phyloP scores from a whole-genome alignment of 2,329 filamentous ascomycete species.

The Phoma sp. region DNA sequence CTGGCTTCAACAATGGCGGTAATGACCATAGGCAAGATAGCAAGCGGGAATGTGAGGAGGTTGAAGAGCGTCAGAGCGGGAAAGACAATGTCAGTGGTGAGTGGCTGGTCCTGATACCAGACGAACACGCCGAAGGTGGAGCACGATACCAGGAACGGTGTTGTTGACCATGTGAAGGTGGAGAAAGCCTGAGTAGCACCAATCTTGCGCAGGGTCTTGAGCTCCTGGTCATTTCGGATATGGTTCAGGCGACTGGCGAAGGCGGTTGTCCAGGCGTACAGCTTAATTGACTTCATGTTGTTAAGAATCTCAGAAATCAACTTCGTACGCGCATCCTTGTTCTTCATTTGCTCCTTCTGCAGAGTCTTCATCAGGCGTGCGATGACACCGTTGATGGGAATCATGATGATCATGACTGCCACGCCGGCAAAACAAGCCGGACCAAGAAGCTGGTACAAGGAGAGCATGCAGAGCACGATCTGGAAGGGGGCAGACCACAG shows the following conservation, averaged over 20 bases:
- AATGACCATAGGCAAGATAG: constrained; percentile 96
- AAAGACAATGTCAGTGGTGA: constrained; percentile 96
- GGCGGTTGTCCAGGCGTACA: constrained; percentile 95
- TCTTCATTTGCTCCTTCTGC: constrained; percentile 98
- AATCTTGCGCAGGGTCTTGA: constrained; percentile 95
- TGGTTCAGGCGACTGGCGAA: constrained; percentile 98
- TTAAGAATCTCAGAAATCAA: constrained; percentile 97
- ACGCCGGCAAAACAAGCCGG: constrained; percentile 95
- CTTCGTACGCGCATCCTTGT: constrained; percentile 91
- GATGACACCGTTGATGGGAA: constrained; percentile 91
- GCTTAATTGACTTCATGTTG: constrained; percentile 99
- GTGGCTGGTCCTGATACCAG: constrained; percentile 75
- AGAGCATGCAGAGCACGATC: constrained; percentile 93
- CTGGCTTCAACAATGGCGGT: constrained; percentile 93
- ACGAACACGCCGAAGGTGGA: constrained; percentile 96
- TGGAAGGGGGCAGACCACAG: constrained; percentile 97
- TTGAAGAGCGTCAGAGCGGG: constrained; percentile 94
- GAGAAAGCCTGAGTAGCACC: constrained; percentile 91
- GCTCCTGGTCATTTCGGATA: constrained; percentile 92
- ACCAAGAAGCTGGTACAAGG: constrained; percentile 92
- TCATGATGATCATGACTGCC: constrained; percentile 95
- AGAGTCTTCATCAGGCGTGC: constrained; percentile 91
- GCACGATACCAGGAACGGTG: constrained; percentile 96
- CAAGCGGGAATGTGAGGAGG: constrained; percentile 89
- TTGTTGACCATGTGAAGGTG: constrained; percentile 98